phyloP scores from a whole-genome alignment of 2,329 filamentous ascomycete genomes.

The Apiospora rasikravindrae region DNA sequence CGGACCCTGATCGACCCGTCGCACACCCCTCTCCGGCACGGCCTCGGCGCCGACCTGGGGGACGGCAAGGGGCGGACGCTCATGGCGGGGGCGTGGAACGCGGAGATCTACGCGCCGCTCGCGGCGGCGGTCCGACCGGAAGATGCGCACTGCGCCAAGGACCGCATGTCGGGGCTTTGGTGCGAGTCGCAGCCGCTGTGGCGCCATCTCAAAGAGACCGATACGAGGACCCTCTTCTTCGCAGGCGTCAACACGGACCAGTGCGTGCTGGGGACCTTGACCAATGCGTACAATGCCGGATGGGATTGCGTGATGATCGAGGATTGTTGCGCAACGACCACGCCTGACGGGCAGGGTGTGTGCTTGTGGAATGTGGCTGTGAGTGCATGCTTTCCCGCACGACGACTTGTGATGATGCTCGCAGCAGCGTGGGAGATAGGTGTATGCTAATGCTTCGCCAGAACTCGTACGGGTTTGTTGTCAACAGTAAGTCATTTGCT shows the following conservation, averaged over 20 bases:
- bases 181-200: constrained; percentile 47
- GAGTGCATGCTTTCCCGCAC: constrained; percentile 29
- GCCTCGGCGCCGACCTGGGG: constrained; percentile 55
- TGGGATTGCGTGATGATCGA: constrained; percentile 60
- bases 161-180: constrained; percentile 64
- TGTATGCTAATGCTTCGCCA: constrained; percentile 7
- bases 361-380: constrained; percentile 43
- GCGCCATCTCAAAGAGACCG: constrained; percentile 43
- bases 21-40: constrained; percentile 32
- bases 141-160: constrained; percentile 61
- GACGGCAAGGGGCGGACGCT: constrained; percentile 49
- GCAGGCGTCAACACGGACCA: constrained; percentile 67
- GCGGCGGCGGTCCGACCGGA: constrained; percentile 41
- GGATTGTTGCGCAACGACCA: constrained; percentile 59
- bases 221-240: constrained; percentile 58
- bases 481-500: constrained; percentile 20
- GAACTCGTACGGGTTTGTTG: constrained; percentile 24
- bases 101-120: constrained; percentile 54
- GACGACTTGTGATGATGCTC: background rate
- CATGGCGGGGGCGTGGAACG: constrained; percentile 62
- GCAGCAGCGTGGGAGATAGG: constrained; percentile 17
- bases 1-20: constrained; percentile 38
- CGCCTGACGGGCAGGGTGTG: constrained; percentile 42
- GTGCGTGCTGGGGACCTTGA: constrained; percentile 61
- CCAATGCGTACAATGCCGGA: constrained; percentile 60